Evolutionary conservation across 805 yeast genomes (phyloP), one percentile per base, ranked within the genome.

Genomic region (Zygosaccharomyces lentus): DNA sequence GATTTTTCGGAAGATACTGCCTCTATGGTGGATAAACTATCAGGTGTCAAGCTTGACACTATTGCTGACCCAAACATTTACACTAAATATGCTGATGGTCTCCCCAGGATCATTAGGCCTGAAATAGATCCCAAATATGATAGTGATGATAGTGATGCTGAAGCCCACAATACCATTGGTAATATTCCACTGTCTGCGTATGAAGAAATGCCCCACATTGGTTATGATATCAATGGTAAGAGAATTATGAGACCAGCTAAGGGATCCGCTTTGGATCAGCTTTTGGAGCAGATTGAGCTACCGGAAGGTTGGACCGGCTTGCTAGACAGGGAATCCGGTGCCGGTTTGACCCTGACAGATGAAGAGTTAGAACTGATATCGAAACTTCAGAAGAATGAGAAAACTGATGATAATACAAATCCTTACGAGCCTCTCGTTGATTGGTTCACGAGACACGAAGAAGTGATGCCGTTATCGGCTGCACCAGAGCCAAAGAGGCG

Each of bases 271-370:
- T 75, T 93, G 54, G 98, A 93, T 61, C 85, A 84, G 59, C 75
- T 93, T 51, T 71, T 93, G 53, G 99, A 91, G 61, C 74, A 82
- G 25, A 93, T 93, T 50, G 99, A 93, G 51, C 73, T 93, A 52
- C 99, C 99, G 10, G 95, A 87, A 68, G 99, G 99, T 21, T 93
- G 98, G 98, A 93, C 99, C 12, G 99, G 99, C 38, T 74, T 93
- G 50, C 70, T 91, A 50, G 98, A 93, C 67, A 84, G 87, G 59
- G 77, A 82, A 59, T 88, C 98, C 6, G 99, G 99, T 50, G 66
- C 81, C 8, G 75, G 87, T 43, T 76, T 93, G 70, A 89, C 93
- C 55, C 73, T 93, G 53, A 80, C 88, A 6, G 76, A 77, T 43
- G 97, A 91, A 62, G 99, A 93, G 68, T 74, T 90, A 59, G 96